Base-by-base conservation (phyloP, 306 rosid genomes). In the Medicago lupulina region DNA sequence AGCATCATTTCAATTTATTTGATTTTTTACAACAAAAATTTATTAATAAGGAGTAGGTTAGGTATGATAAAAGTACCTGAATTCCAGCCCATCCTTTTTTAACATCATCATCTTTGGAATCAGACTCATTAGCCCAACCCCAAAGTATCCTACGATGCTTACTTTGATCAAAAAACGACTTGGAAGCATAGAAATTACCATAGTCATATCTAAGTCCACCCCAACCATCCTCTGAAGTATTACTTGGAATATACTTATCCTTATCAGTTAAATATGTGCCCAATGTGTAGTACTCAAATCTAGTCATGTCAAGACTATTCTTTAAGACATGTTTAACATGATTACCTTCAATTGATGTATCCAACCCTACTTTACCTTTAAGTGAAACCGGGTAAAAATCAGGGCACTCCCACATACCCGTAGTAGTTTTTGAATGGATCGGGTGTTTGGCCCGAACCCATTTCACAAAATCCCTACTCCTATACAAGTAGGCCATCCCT, bases 121-220 rank as follows among this genome's bases (percentile, higher is more conserved):
- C 97, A 12, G 99, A 95, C 70, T 92, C 97, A 34, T 95, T 95
- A 0, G 97, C 93, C 97, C 99, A 95, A 57, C 96, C 97, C 99
- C 96, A 92, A 76, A 95, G 23, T 21, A 95, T 72, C 47, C 97
- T 90, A 7, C 97, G 55, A 7, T 83, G 81, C 79, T 9, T 86
- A 7, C 13, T 81, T 0, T 84, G 81, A 70, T 95, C 97, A 80
- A 82, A 92, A 73, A 92, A 95, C 11, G 97, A 77, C 70, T 95
- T 95, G 0, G 99, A 95, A 51, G 99, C 99, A 79, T 95, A 95
- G 38, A 89, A 95, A 65, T 90, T 95, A 0, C 97, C 99, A 36
- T 95, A 95, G 13, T 95, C 99, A 73, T 92, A 95, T 72, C 97
- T 83, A 23, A 95, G 67, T 0, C 97, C 97, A 10, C 47, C 74